Conservation (phyloP, 2,329 filamentous ascomycete species). For the Pseudogymnoascus sp. region DNA sequence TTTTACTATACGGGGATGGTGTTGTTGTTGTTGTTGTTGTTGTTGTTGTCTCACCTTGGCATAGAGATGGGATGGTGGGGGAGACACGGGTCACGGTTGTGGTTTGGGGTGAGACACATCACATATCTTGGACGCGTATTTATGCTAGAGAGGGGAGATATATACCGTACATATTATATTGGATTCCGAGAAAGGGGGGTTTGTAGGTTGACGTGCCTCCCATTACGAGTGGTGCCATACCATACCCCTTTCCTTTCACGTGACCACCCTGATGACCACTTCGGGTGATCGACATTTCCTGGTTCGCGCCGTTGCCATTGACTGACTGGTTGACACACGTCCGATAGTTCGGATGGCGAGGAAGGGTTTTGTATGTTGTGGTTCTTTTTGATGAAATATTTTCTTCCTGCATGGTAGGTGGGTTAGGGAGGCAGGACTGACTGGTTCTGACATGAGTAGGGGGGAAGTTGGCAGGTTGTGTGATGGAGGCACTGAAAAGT, state of each 20-base stretch:
- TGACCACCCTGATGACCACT: background rate
- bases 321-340: background rate
- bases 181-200: background rate
- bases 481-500: background rate
- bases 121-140: background rate
- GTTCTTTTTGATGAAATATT: background rate
- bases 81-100: background rate
- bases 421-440: background rate
- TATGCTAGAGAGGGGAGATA: background rate
- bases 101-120: background rate
- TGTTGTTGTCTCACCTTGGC: background rate
- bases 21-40: background rate
- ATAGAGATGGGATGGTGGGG: background rate
- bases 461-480: background rate
- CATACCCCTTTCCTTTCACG: background rate
- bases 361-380: background rate
- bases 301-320: background rate
- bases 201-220: background rate
- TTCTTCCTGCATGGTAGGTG: background rate
- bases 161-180: background rate
- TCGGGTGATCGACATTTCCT: background rate
- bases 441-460: background rate
- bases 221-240: background rate
- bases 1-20: background rate
- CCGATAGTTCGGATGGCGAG: background rate